Evolutionary conservation across 768 basidiomycete genomes (phyloP).

Genomic region (Grammothele lineata): DNA sequence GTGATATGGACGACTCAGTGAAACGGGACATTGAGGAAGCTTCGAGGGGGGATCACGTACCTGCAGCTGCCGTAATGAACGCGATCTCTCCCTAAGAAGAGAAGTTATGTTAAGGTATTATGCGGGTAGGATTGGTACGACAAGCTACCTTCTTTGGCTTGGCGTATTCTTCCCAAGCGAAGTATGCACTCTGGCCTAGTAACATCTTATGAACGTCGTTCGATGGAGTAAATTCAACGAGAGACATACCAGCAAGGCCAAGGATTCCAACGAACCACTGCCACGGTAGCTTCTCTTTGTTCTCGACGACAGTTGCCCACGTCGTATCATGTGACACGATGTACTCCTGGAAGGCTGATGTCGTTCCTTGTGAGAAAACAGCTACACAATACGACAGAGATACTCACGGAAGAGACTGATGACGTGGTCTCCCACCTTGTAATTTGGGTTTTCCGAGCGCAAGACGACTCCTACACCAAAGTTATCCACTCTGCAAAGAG

Average conservation of each 20-base stretch:
- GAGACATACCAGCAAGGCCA: slow-evolving; percentile 36
- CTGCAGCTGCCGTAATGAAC: slow-evolving; percentile 45
- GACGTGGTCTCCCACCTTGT: slow-evolving; percentile 23
- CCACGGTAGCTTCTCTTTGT: slow-evolving; percentile 45
- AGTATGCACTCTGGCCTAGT: slow-evolving; percentile 31
- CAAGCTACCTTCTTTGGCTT: slow-evolving; percentile 35
- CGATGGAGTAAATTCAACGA: not conserved
- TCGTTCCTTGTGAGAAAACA: not conserved
- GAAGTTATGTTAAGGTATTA: not conserved
- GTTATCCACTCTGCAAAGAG: slow-evolving; percentile 16
- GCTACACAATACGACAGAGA: slow-evolving; percentile 9
- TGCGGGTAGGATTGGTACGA: not conserved
- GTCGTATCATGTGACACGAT: slow-evolving; percentile 22
- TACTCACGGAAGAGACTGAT: slow-evolving; percentile 19
- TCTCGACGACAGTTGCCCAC: slow-evolving; percentile 25
- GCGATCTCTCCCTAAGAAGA: slow-evolving; percentile 41
- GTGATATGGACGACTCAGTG: not conserved
- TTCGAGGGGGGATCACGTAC: slow-evolving; percentile 17
- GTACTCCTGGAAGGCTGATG: slow-evolving; percentile 39
- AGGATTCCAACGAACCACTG: slow-evolving; percentile 44
- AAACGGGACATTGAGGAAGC: too few relatives aligned
- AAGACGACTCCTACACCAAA: slow-evolving; percentile 24
- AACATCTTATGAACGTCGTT: not conserved
- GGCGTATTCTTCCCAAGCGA: slow-evolving; percentile 39
- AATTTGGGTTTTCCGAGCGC: slow-evolving; percentile 19